These are phyloP conservation scores for Apiotrichum domesticum DNA, from an alignment of 1,284 basidiomycete species.

Conservation along the genomic window DNA sequence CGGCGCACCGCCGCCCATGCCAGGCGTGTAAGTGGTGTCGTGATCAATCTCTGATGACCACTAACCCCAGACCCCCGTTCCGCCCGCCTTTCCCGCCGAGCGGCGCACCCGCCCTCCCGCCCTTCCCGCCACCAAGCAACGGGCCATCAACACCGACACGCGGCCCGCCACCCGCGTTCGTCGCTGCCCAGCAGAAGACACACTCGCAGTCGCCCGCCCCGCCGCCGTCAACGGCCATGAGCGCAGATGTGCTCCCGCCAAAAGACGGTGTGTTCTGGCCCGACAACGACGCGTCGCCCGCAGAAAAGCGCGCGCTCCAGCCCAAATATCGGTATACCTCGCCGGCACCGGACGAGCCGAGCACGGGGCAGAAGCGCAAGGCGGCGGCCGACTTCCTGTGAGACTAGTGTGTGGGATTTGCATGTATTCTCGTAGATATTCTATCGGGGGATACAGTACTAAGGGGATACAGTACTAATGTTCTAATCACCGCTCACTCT, in stretches of 20 bases:
- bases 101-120: slow-evolving; percentile 21
- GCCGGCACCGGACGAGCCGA: slow-evolving; percentile 26
- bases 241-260: slow-evolving; percentile 29
- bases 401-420: not conserved
- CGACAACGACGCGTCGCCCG: slow-evolving; percentile 38
- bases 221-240: slow-evolving; percentile 3
- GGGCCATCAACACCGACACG: slow-evolving; percentile 23
- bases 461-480: too few species aligned
- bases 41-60: too few species aligned
- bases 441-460: not conserved
- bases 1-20: slow-evolving; percentile 24
- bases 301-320: slow-evolving; percentile 67
- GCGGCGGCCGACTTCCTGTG: slow-evolving; percentile 48
- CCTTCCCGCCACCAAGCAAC: slow-evolving; percentile 25
- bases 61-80: slow-evolving; percentile 16
- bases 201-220: slow-evolving; percentile 2
- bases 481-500: not conserved
- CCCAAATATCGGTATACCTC: slow-evolving; percentile 62
- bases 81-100: slow-evolving; percentile 28
- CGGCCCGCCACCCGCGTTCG: slow-evolving; percentile 25
- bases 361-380: slow-evolving; percentile 40
- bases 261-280: slow-evolving; percentile 48
- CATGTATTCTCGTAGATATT: slow-evolving; percentile 4
- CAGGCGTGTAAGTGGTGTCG: slow-evolving; percentile 9
- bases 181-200: slow-evolving; percentile 5